Percentiles rank a stretch among this genome's conserved stretches.
phyloP scores from a whole-genome alignment of 1,284 basidiomycete genomes.

The Athelia psychrophila region DNA sequence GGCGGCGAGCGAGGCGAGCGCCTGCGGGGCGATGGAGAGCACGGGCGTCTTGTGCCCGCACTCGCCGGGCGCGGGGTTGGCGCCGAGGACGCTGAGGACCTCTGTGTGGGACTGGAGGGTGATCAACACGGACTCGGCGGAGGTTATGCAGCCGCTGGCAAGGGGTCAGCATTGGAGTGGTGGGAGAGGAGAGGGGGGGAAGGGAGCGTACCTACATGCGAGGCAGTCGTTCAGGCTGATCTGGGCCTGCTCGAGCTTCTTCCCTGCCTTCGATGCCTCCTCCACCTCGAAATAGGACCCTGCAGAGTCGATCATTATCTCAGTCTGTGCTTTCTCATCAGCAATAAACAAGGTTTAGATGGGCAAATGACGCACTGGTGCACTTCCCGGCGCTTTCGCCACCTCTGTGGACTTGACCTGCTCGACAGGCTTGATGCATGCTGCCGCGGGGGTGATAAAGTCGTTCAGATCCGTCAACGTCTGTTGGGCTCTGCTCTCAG shows the following conservation, averaged over 20 bases:
- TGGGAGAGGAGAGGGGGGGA: conserved; percentile 3
- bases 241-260: conserved; percentile 86
- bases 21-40: conserved; percentile 90
- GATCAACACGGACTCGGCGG: conserved; percentile 95
- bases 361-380: conserved; percentile 44
- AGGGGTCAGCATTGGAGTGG: conserved; percentile 10
- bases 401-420: conserved; percentile 48
- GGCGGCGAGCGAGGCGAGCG: conserved; percentile 86
- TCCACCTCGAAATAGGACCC: conserved; percentile 81
- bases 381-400: conserved; percentile 48
- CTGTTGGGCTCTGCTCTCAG: conserved; percentile 33
- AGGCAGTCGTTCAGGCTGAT: conserved; percentile 96
- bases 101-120: conserved; percentile 96
- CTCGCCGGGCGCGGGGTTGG: conserved; percentile 44
- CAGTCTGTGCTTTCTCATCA: conserved; percentile 52
- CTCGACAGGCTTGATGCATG: conserved; percentile 96
- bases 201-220: conserved; percentile 71
- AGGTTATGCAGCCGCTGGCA: conserved; percentile 92
- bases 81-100: conserved; percentile 74
- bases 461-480: conserved; percentile 95
- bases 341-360: conserved; percentile 4
- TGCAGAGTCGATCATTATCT: conserved; percentile 82
- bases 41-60: conserved; percentile 60
- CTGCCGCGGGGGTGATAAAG: conserved; percentile 96
- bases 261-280: conserved; percentile 31